Evolutionary conservation across 176 grass and related monocot genomes (phyloP), one percentile per base, ranked within the genome.

Genomic region (Guadua angustifolia): DNA sequence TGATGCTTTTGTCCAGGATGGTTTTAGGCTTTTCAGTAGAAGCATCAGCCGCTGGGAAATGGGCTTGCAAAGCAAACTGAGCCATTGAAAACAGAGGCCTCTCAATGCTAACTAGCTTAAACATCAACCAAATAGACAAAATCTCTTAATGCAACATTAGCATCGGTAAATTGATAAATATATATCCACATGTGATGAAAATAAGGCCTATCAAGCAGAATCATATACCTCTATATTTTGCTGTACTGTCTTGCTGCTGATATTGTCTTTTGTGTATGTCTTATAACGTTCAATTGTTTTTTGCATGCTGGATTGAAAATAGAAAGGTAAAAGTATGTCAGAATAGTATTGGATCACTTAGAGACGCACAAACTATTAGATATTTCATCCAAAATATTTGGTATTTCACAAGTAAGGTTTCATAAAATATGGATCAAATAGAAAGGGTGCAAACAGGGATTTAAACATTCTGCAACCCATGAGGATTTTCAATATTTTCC

Each of bases 241-340:
- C 3, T 89, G 83, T 79, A 36, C 83, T 44, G 60, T 80, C 69
- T 66, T 88, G 66, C 22, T 89, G 64, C 47, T 82, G 63, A 74
- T 61, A 57, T 91, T 84, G 63, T 87, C 83, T 61, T 94, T 94
- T 78, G 86, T 57, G 36, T 84, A 58, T 33, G 71, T 84, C 68
- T 19, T 89, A 78, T 94, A 94, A 9, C 92, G 92, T 53, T 89
- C 89, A 58, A 94, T 82, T 79, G 89, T 94, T 84, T 87, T 86
- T 35, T 73, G 86, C 76, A 89, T 80, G 78, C 92, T 94, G 83
- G 77, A 74, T 64, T 42, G 17, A 59, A 71, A 71, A 47, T 38
- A 24, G 42, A 81, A 42, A 52, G 52, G 39, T 35, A 53, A 86
- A 67, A 11, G n/a, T 50, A 5, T 70, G 26, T 58, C 56, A 86